Evolutionary conservation across 1,284 basidiomycete genomes (phyloP), one percentile per base, ranked within the genome.

Genomic region (Amylostereum areolatum): DNA sequence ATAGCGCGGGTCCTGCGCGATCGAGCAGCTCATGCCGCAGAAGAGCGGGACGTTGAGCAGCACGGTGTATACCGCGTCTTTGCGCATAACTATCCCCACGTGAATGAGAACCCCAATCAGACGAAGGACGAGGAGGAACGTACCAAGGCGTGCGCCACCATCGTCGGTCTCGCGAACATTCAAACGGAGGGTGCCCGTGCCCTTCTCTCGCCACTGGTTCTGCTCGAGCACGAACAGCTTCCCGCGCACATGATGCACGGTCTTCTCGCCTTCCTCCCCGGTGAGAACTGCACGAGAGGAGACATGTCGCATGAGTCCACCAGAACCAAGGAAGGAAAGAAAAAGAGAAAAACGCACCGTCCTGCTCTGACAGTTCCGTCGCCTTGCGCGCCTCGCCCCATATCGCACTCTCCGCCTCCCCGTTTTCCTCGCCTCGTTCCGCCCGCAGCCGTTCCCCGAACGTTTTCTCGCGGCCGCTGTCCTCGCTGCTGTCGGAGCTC

Each of bases 191-290:
- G 80, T 74, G 1, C 94, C 94, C 11, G 84, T 89, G 7, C 94
- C 94, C 42, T 89, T 77, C 64, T 97, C 94, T 62, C 87, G 91
- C 93, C 93, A 97, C 47, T 78, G 73, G 45, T 73, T 78, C 51
- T 73, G 71, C 61, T 79, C 71, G 58, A 94, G 77, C 12, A 80
- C 69, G 63, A 83, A 96, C 31, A 97, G 70, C 70, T 96, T 97
- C 41, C 87, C 88, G 52, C 94, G 84, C 9, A 87, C 84, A 68
- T 90, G 87, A 65, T 86, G 83, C 40, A 92, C 69, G 1, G 89
- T 93, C 52, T 86, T 80, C 64, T 97, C 94, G 25, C 92, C 88
- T 65, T 97, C 94, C 66, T 97, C 94, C 8, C 94, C 94, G 0
- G 94, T 97, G 40, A 78, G 70, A 31, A 90, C 93, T 95, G 58